Base-by-base conservation (phyloP, 192 early-diverging fungal genomes). In the Coemansia erecta region DNA sequence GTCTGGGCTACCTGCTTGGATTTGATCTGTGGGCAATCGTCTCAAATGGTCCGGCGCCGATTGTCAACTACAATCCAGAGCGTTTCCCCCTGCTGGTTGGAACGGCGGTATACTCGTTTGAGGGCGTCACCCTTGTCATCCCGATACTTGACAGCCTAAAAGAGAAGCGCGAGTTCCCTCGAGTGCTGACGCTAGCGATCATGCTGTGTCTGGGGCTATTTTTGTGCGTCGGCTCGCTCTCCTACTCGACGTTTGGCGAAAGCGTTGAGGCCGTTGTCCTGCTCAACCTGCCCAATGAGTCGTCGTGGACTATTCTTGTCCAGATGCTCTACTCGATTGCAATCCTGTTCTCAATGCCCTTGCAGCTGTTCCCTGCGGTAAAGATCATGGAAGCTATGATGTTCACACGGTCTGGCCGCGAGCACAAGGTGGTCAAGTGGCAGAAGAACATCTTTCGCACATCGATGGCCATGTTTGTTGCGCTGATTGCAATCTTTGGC, bases 71-170 rank as follows among this genome's bases (percentile, higher is more conserved):
- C 72, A 98, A 98, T 72, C 63, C 81, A 18, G 77, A 84, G 23
- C 82, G 85, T 17, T 95, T 95, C 60, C 85, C 92, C 14, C 64
- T 96, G 46, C 94, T 97, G 55, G 88, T 98, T 42, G 96, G 96
- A 35, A 98, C 96, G 17, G 96, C 96, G 54, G 92, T 97, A 46
- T 95, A 88, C 82, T 85, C 89, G 14, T 97, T 91, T 62, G 92
- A 92, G 74, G 90, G 93, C 50, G 89, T 98, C 54, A 93, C 94
- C 15, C 70, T 94, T 41, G 87, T 89, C 4, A 85, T 89, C 58
- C 87, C 87, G 8, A 87, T 89, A 41, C 82, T 85, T 8, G 85
- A 87, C 60, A 84, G 84, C 12, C 92, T 97, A 89, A 91, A 88
- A 76, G 84, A 92, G 33, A 93, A 94, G 14, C 81, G 86, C 53